Base-by-base conservation (phyloP, 1,284 basidiomycete species). In the Rhodotorula mucilaginosa region DNA sequence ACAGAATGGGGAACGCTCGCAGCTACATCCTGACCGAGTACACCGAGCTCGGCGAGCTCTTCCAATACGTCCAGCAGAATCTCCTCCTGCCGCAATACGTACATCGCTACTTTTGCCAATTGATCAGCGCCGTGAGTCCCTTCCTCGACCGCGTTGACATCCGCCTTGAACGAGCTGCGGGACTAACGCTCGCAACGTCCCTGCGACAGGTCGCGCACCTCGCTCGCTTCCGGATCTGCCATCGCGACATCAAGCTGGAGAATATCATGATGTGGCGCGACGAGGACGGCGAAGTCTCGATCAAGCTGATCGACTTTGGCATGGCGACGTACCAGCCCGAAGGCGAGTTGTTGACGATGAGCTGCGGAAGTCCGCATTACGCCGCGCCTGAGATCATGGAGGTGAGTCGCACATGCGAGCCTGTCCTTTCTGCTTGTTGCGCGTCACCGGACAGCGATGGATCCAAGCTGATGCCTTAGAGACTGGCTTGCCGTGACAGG, bases 331-430 rank as follows among this genome's bases (percentile, higher is more conserved):
- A 80, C n/a, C 79, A 80, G 60, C 76, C 76, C 2, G 75, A 74
- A 1, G 80, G 78, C 54, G 74, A 75, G 64, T 75, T 80, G 75
- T 72, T 82, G 47, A 80, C 79, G 65, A 81, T 80, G 44, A 80
- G 79, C 66, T 82, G 81, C 60, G 81, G 81, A 23, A 79, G 78
- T 51, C 81, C 81, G 10, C 81, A 82, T 72, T 82, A 82, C 62
- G 81, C 81, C 47, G 79, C 78, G 46, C 81, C 81, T 19, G 81
- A 82, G 69, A 80, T 82, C 58, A 79, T 82, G 57, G 74, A 71
- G 60, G 81, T 80, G 5, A 44, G 65, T 64, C 31, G 1, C 39
- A 72, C 60, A 80, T 79, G 6, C 48, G 64, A 63, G 44, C 44
- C 47, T 23, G 3, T 26, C 39, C 29, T 1, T 31, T 34, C 34